Evolutionary conservation across 2,329 filamentous ascomycete genomes (phyloP).

Genomic region (Ceratocystis cubensis): DNA sequence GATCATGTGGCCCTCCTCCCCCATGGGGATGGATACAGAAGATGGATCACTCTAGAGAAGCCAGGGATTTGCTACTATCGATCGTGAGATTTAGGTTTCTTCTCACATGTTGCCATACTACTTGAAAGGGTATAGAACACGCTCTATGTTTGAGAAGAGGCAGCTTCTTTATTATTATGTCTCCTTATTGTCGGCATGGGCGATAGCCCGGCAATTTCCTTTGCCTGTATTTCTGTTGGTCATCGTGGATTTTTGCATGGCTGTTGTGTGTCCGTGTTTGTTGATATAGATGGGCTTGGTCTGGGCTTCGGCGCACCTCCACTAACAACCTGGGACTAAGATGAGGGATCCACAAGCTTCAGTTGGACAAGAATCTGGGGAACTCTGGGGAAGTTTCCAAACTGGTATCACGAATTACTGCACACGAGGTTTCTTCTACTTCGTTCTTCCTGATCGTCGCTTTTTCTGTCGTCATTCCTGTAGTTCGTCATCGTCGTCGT

Average conservation of each 20-base stretch:
- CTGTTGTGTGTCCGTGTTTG: not conserved
- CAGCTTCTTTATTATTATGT: not conserved
- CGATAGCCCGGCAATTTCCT: not conserved
- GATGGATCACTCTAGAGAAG: not conserved
- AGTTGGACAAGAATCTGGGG: not conserved
- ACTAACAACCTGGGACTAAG: not conserved
- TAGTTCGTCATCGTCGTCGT: not conserved
- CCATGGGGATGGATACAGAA: not conserved
- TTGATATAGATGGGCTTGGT: not conserved
- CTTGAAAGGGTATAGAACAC: not conserved
- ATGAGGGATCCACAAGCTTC: not conserved
- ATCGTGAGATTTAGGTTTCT: not conserved
- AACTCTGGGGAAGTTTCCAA: conserved; percentile 3
- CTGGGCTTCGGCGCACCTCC: not conserved
- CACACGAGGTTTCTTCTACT: no score
- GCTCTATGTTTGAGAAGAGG: not conserved
- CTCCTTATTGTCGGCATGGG: not conserved
- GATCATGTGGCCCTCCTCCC: not conserved
- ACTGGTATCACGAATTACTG: not conserved
- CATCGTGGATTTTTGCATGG: not conserved
- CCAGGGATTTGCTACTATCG: not conserved
- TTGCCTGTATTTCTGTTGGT: not conserved
- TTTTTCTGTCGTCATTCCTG: not conserved
- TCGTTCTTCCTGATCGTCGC: no score
- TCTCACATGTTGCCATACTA: not conserved